A percentile compares a stretch with the other conserved stretches of the same genome.
These are phyloP conservation scores for Fistulifera solaris DNA, from an alignment of 108 stramenopile species.

Conservation along the genomic window DNA sequence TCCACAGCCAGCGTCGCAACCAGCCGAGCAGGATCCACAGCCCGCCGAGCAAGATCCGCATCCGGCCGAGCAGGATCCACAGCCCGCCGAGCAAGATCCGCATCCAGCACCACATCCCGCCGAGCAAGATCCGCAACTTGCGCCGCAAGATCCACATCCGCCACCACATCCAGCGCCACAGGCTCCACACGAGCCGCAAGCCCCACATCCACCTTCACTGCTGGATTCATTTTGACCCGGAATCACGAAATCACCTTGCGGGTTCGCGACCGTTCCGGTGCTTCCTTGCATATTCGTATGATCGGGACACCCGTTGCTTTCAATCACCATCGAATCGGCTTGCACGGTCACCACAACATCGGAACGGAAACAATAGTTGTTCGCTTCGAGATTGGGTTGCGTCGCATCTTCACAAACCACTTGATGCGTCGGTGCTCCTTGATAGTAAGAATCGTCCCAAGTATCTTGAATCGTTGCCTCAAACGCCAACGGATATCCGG, in stretches of 20 bases:
- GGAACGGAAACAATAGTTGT: conserved; percentile 17
- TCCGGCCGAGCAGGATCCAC: background rate
- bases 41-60: background rate
- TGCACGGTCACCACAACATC: conserved; percentile 9
- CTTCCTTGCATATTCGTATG: conserved; percentile 15
- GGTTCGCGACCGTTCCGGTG: conserved; percentile 6
- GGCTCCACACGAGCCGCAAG: background rate
- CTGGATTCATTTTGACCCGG: background rate
- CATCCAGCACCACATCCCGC: conserved; percentile 8
- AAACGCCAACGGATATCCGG: background rate
- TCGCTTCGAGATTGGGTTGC: background rate
- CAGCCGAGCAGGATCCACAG: background rate
- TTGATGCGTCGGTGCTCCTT: background rate
- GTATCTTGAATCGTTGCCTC: background rate
- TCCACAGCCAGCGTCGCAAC: background rate
- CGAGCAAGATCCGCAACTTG: background rate
- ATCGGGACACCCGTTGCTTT: conserved; percentile 16
- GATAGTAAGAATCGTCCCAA: background rate
- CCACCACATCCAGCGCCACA: conserved; percentile 4
- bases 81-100: background rate
- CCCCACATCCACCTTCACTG: background rate
- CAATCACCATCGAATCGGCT: conserved; percentile 7
- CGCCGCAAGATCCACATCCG: background rate
- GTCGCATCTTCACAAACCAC: background rate
- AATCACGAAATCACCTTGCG: conserved; percentile 1